Evolutionary conservation across 441 rosid genomes (phyloP).

Genomic region (Arabidopsis lyrata): DNA sequence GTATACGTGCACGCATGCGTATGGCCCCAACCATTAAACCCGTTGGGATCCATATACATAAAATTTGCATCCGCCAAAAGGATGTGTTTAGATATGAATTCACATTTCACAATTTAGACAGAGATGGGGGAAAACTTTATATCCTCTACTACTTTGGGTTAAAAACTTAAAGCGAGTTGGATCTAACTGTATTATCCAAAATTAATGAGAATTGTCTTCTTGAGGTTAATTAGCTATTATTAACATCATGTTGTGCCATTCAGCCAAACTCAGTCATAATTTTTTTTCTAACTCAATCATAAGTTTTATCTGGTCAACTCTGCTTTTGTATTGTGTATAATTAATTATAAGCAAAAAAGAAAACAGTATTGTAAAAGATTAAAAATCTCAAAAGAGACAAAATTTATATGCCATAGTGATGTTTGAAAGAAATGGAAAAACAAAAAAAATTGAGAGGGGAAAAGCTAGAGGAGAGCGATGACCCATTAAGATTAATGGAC

Average conservation of each 20-base stretch:
- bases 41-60: conserved; percentile 12
- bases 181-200: conserved; percentile 5
- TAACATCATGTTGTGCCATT: conserved; percentile 14
- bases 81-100: neutral
- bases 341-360: neutral
- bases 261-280: conserved; percentile 20
- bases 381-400: conserved; percentile 8
- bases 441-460: conserved; percentile 10
- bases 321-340: neutral
- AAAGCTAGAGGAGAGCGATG: conserved; percentile 20
- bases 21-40: conserved; percentile 31
- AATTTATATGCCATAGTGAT: neutral
- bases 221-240: neutral
- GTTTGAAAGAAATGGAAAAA: neutral
- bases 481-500: conserved; percentile 27
- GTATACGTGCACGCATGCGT: conserved; percentile 22
- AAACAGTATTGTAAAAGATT: neutral
- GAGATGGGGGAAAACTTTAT: neutral
- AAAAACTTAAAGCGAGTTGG: conserved; percentile 17
- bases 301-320: conserved; percentile 29
- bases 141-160: neutral
- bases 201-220: conserved; percentile 11
- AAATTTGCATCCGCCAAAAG: neutral
- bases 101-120: too few species aligned
- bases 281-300: neutral